These are phyloP conservation scores for Primulina huaijiensis DNA, from an alignment of 257 asterid genomes.

Conservation along the genomic window DNA sequence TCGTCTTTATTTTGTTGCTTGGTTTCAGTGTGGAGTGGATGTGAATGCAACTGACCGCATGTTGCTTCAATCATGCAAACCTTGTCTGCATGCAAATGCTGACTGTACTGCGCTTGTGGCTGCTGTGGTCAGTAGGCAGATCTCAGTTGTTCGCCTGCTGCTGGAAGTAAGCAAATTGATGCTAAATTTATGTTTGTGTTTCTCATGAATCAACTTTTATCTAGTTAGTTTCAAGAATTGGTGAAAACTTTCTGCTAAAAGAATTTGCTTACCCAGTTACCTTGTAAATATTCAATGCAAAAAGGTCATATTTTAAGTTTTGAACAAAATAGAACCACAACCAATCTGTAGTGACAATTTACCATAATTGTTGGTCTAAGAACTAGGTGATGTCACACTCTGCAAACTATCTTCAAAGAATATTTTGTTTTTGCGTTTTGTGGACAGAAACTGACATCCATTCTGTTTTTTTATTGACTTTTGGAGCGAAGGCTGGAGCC, in stretches of 20 bases:
- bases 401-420: not conserved
- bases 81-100: constrained; percentile 64
- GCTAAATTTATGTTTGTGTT: constrained; percentile 1
- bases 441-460: constrained; percentile 18
- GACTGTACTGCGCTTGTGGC: constrained; percentile 77
- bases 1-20: constrained; percentile 28
- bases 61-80: constrained; percentile 69
- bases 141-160: constrained; percentile 53
- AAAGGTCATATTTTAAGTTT: not conserved
- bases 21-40: constrained; percentile 72
- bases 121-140: constrained; percentile 72
- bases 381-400: not conserved
- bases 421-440: constrained; percentile 1
- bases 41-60: constrained; percentile 56
- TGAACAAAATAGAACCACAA: not conserved
- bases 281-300: not conserved
- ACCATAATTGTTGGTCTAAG: not conserved
- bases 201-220: not conserved
- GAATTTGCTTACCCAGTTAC: not conserved
- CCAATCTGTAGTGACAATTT: no score
- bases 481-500: constrained; percentile 50
- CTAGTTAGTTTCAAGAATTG: not conserved
- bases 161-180: constrained; percentile 49
- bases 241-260: not conserved
- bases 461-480: not conserved